Evolutionary conservation across 768 basidiomycete species (phyloP).

Genomic region (Kwoniella pini): DNA sequence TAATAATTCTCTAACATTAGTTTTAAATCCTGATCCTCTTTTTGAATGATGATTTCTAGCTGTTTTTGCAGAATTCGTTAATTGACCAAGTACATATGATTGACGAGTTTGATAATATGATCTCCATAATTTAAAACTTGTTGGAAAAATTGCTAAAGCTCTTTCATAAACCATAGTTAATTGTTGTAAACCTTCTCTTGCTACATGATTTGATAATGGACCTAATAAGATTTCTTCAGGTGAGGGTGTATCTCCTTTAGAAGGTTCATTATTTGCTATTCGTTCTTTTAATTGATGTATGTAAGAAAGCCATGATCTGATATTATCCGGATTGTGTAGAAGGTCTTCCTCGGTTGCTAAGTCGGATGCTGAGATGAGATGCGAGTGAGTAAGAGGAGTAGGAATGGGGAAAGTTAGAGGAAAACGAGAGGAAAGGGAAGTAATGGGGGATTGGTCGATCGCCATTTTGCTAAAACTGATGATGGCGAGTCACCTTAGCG

Average conservation of each 20-base stretch:
- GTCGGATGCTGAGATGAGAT: conserved; percentile 73
- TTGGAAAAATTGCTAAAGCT: conserved; percentile 81
- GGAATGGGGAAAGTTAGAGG: conserved; percentile 85
- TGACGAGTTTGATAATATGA: conserved; percentile 81
- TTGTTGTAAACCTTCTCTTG: conserved; percentile 75
- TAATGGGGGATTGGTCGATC: conserved; percentile 28
- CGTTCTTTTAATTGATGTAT: conserved; percentile 74
- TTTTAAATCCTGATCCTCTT: conserved; percentile 81
- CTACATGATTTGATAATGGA: conserved; percentile 70
- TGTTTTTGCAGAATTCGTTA: conserved; percentile 54
- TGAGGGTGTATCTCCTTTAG: conserved; percentile 24
- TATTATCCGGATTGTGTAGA: conserved; percentile 82
- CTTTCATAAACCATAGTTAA: conserved; percentile 92
- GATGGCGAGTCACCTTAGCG: not conserved
- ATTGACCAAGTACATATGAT: conserved; percentile 74
- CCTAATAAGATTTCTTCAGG: conserved; percentile 64
- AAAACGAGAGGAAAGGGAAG: conserved; percentile 62
- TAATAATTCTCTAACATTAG: conserved; percentile 84
- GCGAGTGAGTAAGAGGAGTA: conserved; percentile 72
- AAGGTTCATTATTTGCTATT: conserved; percentile 56
- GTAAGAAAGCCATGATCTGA: conserved; percentile 89
- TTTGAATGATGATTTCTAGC: conserved; percentile 64
- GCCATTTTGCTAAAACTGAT: not conserved
- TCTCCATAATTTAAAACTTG: conserved; percentile 94
- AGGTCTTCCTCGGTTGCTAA: conserved; percentile 91